Evolutionary conservation across 1,284 basidiomycete species (phyloP).

Genomic region (Athelia sp.): DNA sequence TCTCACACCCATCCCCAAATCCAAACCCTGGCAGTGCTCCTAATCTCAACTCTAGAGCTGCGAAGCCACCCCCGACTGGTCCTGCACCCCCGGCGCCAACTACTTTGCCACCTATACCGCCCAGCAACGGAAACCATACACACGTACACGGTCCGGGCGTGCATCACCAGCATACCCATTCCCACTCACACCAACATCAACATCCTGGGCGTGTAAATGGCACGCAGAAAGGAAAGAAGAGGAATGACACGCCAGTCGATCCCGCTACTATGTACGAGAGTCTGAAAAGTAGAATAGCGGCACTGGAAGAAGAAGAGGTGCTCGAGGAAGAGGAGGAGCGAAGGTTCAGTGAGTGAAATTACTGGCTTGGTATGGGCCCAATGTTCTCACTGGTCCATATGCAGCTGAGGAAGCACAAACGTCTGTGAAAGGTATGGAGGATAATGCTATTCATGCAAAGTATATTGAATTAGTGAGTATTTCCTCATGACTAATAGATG

Average conservation of each 20-base stretch:
- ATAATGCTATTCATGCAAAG: conserved; percentile 75
- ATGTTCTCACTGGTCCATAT: conserved; percentile 12
- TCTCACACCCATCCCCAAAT: conserved; percentile 7
- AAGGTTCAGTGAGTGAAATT: conserved; percentile 52
- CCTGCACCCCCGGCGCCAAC: conserved; percentile 55
- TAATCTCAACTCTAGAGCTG: conserved; percentile 10
- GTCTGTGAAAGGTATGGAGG: conserved; percentile 71
- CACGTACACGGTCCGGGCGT: conserved; percentile 16
- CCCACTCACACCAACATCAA: conserved; percentile 29
- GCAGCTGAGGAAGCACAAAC: conserved; percentile 80
- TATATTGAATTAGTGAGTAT: conserved; percentile 74
- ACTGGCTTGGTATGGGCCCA: conserved; percentile 1
- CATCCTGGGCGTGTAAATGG: conserved; percentile 14
- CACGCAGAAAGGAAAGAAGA: conserved; percentile 56
- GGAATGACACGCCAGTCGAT: conserved; percentile 64
- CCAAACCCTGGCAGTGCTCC: conserved; percentile 1
- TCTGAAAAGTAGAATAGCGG: conserved; percentile 78
- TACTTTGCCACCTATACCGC: conserved; percentile 42
- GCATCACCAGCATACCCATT: conserved; percentile 23
- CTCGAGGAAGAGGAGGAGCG: conserved; percentile 79
- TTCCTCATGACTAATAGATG: neutral
- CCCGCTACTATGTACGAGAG: conserved; percentile 82
- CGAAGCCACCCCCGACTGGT: conserved; percentile 44
- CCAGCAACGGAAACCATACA: conserved; percentile 22
- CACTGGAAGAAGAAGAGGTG: conserved; percentile 78